These are phyloP conservation scores for Xerocomus amazonicus DNA, from an alignment of 1,284 basidiomycete species.

Conservation along the genomic window DNA sequence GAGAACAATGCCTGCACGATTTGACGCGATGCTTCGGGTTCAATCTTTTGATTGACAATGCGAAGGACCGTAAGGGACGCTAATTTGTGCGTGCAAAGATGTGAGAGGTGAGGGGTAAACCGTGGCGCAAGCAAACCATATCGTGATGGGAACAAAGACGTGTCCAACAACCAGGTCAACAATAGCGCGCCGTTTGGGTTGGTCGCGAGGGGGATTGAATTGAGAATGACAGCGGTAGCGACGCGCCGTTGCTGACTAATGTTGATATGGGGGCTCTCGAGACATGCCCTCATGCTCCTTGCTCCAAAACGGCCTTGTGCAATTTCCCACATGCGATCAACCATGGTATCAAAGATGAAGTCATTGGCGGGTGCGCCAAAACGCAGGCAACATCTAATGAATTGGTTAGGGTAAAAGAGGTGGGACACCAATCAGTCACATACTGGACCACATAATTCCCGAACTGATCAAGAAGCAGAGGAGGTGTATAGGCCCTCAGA, in stretches of 20 bases:
- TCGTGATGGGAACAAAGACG: slow-evolving; percentile 87
- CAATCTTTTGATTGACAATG: slow-evolving; percentile 89
- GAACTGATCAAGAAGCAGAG: slow-evolving; percentile 92
- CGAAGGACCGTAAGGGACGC: slow-evolving; percentile 92
- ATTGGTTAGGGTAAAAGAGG: slow-evolving; percentile 3
- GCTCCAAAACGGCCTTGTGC: slow-evolving; percentile 97
- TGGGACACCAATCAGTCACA: slow-evolving; percentile 30
- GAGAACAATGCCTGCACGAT: slow-evolving; percentile 84
- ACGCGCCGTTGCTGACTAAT: slow-evolving; percentile 91
- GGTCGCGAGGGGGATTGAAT: slow-evolving; percentile 96
- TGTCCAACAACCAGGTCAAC: slow-evolving; percentile 95
- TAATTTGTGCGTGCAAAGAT: slow-evolving; percentile 97
- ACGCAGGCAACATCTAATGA: slow-evolving; percentile 77
- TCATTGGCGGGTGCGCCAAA: slow-evolving; percentile 88
- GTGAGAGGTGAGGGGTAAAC: slow-evolving; percentile 93
- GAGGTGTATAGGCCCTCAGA: slow-evolving; percentile 87
- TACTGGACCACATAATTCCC: slow-evolving; percentile 98
- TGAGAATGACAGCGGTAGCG: slow-evolving; percentile 91
- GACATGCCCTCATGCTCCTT: slow-evolving; percentile 94
- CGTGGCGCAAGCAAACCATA: slow-evolving; percentile 92
- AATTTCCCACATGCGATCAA: slow-evolving; percentile 97
- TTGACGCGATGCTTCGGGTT: slow-evolving; percentile 77
- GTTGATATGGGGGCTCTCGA: slow-evolving; percentile 86
- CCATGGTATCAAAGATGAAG: slow-evolving; percentile 98
- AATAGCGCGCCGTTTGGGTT: slow-evolving; percentile 96